Percentiles rank a stretch among this genome's conserved stretches.
These are phyloP conservation scores for Coniferiporia weirii DNA, from an alignment of 1,284 basidiomycete species.

Conservation along the genomic window DNA sequence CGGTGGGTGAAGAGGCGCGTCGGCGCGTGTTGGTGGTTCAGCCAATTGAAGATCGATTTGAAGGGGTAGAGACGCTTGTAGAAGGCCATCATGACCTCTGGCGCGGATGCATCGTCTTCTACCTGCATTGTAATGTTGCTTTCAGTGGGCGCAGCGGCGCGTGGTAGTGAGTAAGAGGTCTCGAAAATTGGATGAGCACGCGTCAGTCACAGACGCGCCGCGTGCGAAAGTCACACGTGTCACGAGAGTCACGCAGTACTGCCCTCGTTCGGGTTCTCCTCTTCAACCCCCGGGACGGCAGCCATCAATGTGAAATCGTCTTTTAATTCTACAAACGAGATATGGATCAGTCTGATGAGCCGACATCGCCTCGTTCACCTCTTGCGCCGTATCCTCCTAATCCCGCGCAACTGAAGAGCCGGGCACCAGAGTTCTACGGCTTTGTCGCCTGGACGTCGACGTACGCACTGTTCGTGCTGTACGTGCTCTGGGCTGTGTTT, in stretches of 20 bases:
- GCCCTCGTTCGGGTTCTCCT: neutral
- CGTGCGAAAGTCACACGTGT: neutral
- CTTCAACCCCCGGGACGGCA: neutral
- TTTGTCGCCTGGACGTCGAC: constrained; percentile 82
- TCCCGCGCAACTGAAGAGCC: constrained; percentile 42
- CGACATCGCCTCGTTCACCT: constrained; percentile 49
- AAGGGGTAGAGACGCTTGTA: constrained; percentile 93
- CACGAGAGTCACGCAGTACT: neutral
- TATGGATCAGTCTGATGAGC: constrained; percentile 20
- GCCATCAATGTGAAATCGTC: neutral
- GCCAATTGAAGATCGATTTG: constrained; percentile 90
- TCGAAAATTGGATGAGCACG: neutral
- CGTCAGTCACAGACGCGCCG: neutral
- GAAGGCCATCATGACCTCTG: constrained; percentile 79
- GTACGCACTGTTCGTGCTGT: constrained; percentile 63
- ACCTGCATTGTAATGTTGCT: constrained; percentile 18
- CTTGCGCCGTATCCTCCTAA: constrained; percentile 47
- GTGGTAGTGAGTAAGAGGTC: neutral
- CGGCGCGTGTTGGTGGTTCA: constrained; percentile 84
- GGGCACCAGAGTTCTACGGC: constrained; percentile 81
- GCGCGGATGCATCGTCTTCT: constrained; percentile 36
- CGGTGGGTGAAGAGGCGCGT: constrained; percentile 82
- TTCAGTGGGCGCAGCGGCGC: neutral
- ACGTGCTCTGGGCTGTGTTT: constrained; percentile 60
- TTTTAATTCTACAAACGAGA: neutral